Conservation (phyloP, 139 green algal species). For the Asterochloris erici region DNA sequence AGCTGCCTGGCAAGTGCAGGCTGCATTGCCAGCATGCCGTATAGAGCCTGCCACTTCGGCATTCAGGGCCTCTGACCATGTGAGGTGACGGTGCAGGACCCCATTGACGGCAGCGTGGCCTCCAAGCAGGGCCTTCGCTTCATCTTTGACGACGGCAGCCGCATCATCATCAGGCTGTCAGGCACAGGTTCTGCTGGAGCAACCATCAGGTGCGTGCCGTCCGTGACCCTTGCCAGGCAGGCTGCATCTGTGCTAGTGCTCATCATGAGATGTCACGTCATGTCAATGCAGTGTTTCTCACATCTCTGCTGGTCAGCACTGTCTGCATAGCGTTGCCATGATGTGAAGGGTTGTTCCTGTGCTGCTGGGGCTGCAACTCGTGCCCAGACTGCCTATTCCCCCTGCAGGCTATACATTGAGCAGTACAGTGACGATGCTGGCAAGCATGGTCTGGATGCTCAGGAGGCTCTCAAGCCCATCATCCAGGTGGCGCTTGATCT, state of each 20-base stretch:
- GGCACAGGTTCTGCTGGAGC: slow-evolving; percentile 89
- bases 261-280: too few species aligned
- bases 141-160: slow-evolving; percentile 91
- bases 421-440: slow-evolving; percentile 83
- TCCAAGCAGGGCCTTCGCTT: slow-evolving; percentile 95
- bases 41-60: too few species aligned
- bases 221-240: neutral
- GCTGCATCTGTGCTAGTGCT: too few species aligned
- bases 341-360: neutral
- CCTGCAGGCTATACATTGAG: slow-evolving; percentile 97
- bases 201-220: slow-evolving; percentile 73
- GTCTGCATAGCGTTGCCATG: neutral
- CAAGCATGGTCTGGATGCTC: slow-evolving; percentile 78
- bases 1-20: too few species aligned
- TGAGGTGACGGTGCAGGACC: slow-evolving; percentile 49
- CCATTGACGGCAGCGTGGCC: slow-evolving; percentile 89
- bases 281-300: too few species aligned
- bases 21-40: too few species aligned
- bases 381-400: slow-evolving; percentile 31
- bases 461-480: slow-evolving; percentile 71
- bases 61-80: too few species aligned
- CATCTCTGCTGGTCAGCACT: neutral
- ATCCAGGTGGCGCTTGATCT: slow-evolving; percentile 81
- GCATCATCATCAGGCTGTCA: slow-evolving; percentile 95
- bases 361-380: slow-evolving; percentile 15